phyloP scores from a whole-genome alignment of 2,329 filamentous ascomycete genomes.

The Teratosphaeria destructans region DNA sequence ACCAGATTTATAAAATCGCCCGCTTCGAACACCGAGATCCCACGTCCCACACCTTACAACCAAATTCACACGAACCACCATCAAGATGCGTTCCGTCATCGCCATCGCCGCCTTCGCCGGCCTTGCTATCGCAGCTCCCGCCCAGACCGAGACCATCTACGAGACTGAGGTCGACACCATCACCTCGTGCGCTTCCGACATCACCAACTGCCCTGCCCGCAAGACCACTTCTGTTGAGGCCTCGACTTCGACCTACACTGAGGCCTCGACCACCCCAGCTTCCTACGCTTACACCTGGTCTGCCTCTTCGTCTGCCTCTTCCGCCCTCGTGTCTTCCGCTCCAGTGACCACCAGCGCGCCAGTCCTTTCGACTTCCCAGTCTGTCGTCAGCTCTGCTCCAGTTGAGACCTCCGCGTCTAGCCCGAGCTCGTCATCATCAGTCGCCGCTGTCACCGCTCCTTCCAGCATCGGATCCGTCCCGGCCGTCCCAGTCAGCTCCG shows the following conservation, averaged over 20 bases:
- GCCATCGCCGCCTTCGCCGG: background rate
- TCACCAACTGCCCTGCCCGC: background rate
- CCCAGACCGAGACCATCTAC: background rate
- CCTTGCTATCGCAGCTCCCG: background rate
- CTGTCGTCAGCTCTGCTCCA: background rate
- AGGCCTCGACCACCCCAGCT: background rate
- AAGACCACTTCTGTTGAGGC: background rate
- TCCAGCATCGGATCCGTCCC: background rate
- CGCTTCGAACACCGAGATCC: background rate
- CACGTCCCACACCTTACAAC: background rate
- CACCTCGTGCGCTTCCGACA: background rate
- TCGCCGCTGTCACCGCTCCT: background rate
- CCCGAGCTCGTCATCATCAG: background rate
- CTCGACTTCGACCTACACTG: background rate
- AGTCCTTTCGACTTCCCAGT: background rate
- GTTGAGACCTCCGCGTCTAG: background rate
- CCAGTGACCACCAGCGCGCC: background rate
- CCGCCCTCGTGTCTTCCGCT: background rate
- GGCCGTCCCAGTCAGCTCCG: background rate
- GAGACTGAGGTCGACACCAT: background rate
- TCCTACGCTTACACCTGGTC: background rate
- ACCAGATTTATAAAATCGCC: background rate
- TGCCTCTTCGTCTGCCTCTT: background rate
- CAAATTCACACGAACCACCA: background rate
- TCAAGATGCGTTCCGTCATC: slow-evolving; percentile 4